These are phyloP conservation scores for Pichia sp. DNA, from an alignment of 1,139 yeast species.

Conservation along the genomic window DNA sequence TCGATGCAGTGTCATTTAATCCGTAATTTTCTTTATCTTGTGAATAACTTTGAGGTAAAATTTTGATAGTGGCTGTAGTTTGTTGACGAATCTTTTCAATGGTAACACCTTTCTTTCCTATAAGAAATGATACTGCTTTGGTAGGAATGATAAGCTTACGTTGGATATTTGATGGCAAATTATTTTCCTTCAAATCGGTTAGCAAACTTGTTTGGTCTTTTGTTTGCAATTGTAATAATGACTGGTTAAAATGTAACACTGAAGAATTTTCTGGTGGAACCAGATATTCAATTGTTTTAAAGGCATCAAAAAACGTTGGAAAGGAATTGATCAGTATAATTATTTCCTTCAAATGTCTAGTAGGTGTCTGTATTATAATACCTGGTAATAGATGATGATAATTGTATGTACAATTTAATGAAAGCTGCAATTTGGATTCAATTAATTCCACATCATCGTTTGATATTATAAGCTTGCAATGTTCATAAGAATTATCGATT, in stretches of 20 bases:
- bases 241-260: neutral
- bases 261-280: neutral
- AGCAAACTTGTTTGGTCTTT: neutral
- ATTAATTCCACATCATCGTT: no score
- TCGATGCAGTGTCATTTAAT: neutral
- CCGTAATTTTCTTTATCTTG: neutral
- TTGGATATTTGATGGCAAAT: neutral
- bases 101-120: constrained; percentile 4
- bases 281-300: neutral
- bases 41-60: neutral
- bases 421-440: no score
- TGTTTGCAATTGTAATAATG: no score
- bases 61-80: constrained; percentile 5
- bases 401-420: neutral
- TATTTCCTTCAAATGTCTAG: neutral
- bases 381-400: constrained; percentile 9
- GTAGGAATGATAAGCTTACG: constrained; percentile 2
- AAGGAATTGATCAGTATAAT: neutral
- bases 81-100: constrained; percentile 5
- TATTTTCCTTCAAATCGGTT: no score
- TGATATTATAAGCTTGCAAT: no score
- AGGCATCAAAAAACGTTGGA: neutral
- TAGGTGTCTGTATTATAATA: neutral
- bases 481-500: no score
- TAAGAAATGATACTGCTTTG: constrained; percentile 3